Evolutionary conservation across 1,284 basidiomycete genomes (phyloP), one percentile per base, ranked within the genome.

Genomic region (Ceratobasidium sp.): DNA sequence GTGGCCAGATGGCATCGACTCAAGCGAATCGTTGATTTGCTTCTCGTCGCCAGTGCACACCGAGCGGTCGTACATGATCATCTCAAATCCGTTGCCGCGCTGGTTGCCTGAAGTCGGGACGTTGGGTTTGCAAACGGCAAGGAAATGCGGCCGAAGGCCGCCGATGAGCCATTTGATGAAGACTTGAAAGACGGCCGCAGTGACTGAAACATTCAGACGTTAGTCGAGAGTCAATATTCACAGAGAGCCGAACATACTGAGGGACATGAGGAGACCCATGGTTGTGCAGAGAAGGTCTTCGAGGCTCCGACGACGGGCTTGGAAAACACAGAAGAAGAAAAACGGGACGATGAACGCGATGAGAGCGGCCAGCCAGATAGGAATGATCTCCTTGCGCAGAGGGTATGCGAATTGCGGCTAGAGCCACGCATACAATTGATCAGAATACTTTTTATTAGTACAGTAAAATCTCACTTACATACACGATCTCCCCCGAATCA

Each of bases 111-210:
- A 83, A 0, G 79, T 80, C 15, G 83, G 80, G 46, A 90, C 83
- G 44, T 84, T 84, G 3, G 89, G 89, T 78, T 87, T 83, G 81
- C 89, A 90, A n/a, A 88, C 88, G 1, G 84, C 86, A 77, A 85
- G 84, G 82, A 89, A 89, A 80, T 89, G 87, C n/a, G 89, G 88
- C 9, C 87, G 84, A 64, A 87, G 84, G 12, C 87, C 87, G 44
- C 87, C 89, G 79, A 89, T 89, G 65, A 89, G 83, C 87, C 87
- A 90, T 81, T 90, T 90, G 77, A 90, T 83, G 83, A 88, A 89
- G 6, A 90, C 89, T 82, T 90, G 85, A 80, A 87, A 86, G 17
- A 83, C 81, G 3, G 81, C 82, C 0, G 81, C 81, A 3, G 80
- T 83, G 56, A 79, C 65, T 77, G 10, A 54, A 73, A 42, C 4